Percentiles rank a stretch among this genome's conserved stretches.
Evolutionary conservation across 148 eudicot genomes (phyloP).

Genomic region (Agrostemma githago): DNA sequence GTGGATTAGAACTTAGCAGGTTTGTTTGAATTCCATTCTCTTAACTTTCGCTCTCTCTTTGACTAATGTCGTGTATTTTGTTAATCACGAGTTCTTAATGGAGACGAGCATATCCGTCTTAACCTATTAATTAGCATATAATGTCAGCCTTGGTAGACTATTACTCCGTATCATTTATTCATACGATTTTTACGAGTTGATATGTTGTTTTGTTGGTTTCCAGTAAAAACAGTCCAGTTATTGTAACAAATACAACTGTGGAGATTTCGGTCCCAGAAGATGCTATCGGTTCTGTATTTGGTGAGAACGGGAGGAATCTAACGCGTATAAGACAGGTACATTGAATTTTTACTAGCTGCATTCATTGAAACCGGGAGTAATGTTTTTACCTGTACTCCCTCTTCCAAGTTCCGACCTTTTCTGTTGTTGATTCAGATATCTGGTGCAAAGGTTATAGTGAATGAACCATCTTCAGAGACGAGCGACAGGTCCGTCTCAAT

Average conservation of each 20-base stretch:
- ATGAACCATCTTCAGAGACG: conserved; percentile 49
- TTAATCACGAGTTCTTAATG: too few relatives aligned
- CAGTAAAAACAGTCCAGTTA: conserved; percentile 50
- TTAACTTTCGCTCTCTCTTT: background rate
- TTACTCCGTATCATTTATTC: background rate
- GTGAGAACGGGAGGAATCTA: conserved; percentile 67
- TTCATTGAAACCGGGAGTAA: too few relatives aligned
- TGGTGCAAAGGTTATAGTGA: conserved; percentile 65
- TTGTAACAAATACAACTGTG: conserved; percentile 63
- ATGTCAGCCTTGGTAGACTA: background rate
- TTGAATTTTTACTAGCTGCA: background rate
- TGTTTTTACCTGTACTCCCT: background rate
- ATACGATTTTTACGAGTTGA: background rate
- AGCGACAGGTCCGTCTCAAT: conserved; percentile 50
- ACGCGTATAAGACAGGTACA: conserved; percentile 64
- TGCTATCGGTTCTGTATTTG: conserved; percentile 49
- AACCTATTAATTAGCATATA: background rate
- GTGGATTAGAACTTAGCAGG: conserved; percentile 65
- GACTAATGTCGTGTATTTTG: too few relatives aligned
- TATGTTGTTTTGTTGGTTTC: background rate
- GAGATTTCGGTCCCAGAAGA: conserved; percentile 59
- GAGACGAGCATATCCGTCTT: too few relatives aligned
- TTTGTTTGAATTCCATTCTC: conserved; percentile 21
- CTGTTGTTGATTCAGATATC: conserved; percentile 54
- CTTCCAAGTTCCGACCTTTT: conserved; percentile 5